A percentile compares a stretch with the other conserved stretches of the same genome.
Conservation (phyloP, 179 eudicot species). For the Camellia oleifera region DNA sequence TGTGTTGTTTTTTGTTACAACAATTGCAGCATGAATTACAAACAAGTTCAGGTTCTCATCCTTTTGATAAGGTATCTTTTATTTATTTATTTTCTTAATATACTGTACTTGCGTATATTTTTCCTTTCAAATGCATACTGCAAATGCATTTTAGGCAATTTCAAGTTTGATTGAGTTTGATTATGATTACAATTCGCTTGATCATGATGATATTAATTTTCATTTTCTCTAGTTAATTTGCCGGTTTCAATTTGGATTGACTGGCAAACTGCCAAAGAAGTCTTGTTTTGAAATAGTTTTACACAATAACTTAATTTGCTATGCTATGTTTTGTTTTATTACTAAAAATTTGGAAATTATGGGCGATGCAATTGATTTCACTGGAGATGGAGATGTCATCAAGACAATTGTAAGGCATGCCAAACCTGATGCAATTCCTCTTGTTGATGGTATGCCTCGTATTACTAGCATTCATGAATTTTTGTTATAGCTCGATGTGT, state of each 20-base stretch:
- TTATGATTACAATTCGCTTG: too few species aligned
- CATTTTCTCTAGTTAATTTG: too few species aligned
- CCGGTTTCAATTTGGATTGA: too few species aligned
- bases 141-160: too few species aligned
- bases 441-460: constrained; percentile 68
- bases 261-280: too few species aligned
- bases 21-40: constrained; percentile 56
- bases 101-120: neutral
- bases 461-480: neutral
- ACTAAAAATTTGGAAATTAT: constrained; percentile 35
- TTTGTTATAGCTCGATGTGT: neutral
- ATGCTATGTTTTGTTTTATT: constrained; percentile 9
- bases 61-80: constrained; percentile 72
- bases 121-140: too few species aligned
- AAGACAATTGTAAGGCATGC: constrained; percentile 66
- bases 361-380: constrained; percentile 72
- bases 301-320: neutral
- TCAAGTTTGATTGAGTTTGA: too few species aligned
- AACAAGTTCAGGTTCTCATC: constrained; percentile 66
- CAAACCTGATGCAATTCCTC: constrained; percentile 76
- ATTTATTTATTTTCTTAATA: neutral
- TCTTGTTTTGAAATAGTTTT: too few species aligned
- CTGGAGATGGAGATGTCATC: constrained; percentile 89
- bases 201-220: too few species aligned
- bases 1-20: constrained; percentile 24